Evolutionary conservation across 2,329 filamentous ascomycete species (phyloP), one percentile per base, ranked within the genome.

Genomic region (Aspergillus sp.): DNA sequence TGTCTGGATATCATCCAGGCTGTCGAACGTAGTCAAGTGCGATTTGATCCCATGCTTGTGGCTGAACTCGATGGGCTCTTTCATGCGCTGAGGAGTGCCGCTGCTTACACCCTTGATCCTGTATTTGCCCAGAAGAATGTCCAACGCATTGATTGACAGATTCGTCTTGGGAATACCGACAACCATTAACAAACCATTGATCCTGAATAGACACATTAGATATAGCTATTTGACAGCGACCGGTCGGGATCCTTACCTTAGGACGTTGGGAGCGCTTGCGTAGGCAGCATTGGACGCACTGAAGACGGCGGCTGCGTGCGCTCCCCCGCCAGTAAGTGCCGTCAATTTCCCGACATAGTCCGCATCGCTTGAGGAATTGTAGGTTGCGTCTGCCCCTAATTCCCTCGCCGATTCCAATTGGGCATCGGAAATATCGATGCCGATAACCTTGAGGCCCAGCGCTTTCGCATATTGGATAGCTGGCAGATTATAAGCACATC

Each of bases 391-490:
- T 3, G 59, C 59, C 8, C 59, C 59, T n/a, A 48, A 54, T 5
- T 43, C n/a, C 23, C 30, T 54, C 19, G 34, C 43, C 3, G 54
- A 28, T 3, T 52, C 49, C 22, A 61, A 28, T 3, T 43, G 41
- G 13, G 25, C 45, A 22, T 61, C 59, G 23, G 50, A 53, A 43
- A 61, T 66, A 25, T 69, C 67, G 45, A 68, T 67, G 3, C 61
- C 67, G 15, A 68, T 60, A 1, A 68, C 63, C 7, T 62, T 57
- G 4, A 41, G 45, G 0, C 66, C 71, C 66, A 74, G 66, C 0
- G 70, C 69, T 57, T 71, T 73, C 3, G 71, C 71, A 64, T 81
- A 74, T 55, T 75, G 73, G 6, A 73, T 67, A 2, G 57, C 50
- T 23, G 13, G 7, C 8, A 22, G 3, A 9, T 45, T 17, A 15